A percentile compares a stretch with the other conserved stretches of the same genome.
phyloP scores from a whole-genome alignment of 2,329 filamentous ascomycete genomes.

The Epichloe scottii region DNA sequence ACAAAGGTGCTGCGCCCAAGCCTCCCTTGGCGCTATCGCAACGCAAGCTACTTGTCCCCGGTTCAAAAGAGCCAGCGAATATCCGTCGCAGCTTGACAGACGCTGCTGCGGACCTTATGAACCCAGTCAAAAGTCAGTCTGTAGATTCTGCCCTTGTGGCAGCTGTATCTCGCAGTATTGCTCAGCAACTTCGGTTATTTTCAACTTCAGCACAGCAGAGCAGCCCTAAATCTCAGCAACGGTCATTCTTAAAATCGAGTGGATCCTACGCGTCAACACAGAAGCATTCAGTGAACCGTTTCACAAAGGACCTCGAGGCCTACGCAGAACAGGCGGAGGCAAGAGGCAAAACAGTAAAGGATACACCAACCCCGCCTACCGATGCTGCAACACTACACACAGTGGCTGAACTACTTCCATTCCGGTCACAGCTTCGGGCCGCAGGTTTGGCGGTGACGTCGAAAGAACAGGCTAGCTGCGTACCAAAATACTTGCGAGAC shows the following conservation, averaged over 20 bases:
- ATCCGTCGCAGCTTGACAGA: constrained; percentile 8
- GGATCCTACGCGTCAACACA: constrained; percentile 31
- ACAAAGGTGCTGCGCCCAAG: background rate
- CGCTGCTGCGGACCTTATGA: constrained; percentile 6
- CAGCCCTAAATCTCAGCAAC: background rate
- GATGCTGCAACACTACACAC: constrained; percentile 36
- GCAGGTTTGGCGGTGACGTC: constrained; percentile 46
- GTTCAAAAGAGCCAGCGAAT: background rate
- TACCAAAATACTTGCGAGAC: constrained; percentile 9
- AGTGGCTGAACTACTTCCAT: constrained; percentile 40
- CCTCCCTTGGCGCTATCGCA: constrained; percentile 5
- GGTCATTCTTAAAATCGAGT: constrained; percentile 2
- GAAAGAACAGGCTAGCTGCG: constrained; percentile 26
- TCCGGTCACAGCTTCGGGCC: constrained; percentile 37
- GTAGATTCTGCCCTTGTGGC: constrained; percentile 29
- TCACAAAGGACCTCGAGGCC: constrained; percentile 18
- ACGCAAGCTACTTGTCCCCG: constrained; percentile 2
- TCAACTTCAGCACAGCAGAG: constrained; percentile 12
- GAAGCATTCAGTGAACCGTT: constrained; percentile 26
- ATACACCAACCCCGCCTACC: constrained; percentile 27
- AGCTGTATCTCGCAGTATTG: constrained; percentile 31
- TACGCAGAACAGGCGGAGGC: constrained; percentile 23
- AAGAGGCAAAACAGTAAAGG: constrained; percentile 24
- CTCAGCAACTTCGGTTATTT: constrained; percentile 31
- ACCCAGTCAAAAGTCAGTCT: constrained; percentile 17